Evolutionary conservation across 2,329 filamentous ascomycete species (phyloP).

Genomic region (Claviceps sp.): DNA sequence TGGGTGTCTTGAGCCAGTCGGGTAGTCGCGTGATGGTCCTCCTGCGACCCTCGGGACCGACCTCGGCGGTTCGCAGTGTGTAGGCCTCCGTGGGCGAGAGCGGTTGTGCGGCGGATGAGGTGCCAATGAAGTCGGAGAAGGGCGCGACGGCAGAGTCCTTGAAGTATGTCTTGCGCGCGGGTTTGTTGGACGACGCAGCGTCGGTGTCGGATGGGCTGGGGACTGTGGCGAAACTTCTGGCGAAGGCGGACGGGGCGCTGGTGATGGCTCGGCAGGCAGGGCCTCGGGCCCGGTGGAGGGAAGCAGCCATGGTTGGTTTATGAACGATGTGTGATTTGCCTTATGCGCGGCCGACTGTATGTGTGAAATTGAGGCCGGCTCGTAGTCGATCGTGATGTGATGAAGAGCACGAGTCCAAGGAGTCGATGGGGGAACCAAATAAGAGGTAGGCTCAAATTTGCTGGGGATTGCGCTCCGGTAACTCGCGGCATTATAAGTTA

Average conservation of each 20-base stretch:
- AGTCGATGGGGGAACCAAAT: no score
- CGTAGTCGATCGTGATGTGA: not conserved
- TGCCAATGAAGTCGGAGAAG: constrained; percentile 43
- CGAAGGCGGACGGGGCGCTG: constrained; percentile 14
- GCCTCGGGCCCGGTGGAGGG: constrained; percentile 27
- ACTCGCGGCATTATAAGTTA: no score
- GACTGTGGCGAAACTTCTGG: constrained; percentile 34
- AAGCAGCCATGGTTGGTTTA: constrained; percentile 21
- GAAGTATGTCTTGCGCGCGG: constrained; percentile 38
- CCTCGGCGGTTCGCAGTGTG: constrained; percentile 47
- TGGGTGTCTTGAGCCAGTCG: constrained; percentile 90
- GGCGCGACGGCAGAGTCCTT: constrained; percentile 44
- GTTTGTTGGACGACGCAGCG: constrained; percentile 10
- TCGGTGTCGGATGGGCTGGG: constrained; percentile 18
- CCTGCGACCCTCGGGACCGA: constrained; percentile 49
- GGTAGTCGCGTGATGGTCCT: constrained; percentile 63
- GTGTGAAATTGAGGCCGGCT: no score
- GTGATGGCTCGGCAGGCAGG: constrained; percentile 29
- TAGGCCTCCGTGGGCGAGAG: constrained; percentile 42
- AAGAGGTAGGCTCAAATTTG: no score
- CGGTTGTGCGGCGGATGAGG: constrained; percentile 25
- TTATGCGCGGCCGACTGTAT: not conserved
- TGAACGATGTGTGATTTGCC: not conserved
- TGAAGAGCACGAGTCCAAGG: no score
- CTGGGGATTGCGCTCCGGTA: no score